These are phyloP conservation scores for Lathyrus aphaca DNA, from an alignment of 306 rosid species.

Conservation along the genomic window DNA sequence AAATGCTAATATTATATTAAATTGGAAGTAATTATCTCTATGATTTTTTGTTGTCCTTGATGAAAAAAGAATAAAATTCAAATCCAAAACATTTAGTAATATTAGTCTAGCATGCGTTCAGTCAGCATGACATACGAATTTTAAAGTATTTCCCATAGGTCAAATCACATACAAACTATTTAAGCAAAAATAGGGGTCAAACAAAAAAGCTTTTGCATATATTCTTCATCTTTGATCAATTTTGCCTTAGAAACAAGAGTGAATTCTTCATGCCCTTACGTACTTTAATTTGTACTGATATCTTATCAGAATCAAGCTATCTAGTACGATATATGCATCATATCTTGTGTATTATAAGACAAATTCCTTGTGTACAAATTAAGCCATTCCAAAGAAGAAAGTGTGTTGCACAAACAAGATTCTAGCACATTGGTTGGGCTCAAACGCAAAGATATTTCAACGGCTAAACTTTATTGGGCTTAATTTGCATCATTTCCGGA, in stretches of 20 bases:
- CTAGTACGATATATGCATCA: constrained; percentile 31
- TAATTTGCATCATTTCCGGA: constrained; percentile 11
- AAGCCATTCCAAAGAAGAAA: constrained; percentile 30
- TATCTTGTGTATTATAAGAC: constrained; percentile 31
- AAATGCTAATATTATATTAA: no score
- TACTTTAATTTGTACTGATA: constrained; percentile 36
- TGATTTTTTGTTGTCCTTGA: no score
- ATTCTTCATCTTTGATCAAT: no score
- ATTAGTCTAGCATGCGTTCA: no score
- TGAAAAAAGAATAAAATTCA: no score
- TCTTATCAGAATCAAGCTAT: constrained; percentile 40
- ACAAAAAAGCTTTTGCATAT: no score
- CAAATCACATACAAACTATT: no score
- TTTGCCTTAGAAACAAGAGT: background rate
- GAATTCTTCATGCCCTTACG: constrained; percentile 20
- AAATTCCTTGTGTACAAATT: constrained; percentile 37
- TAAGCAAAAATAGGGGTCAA: no score
- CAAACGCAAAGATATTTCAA: constrained; percentile 25
- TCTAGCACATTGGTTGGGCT: constrained; percentile 39
- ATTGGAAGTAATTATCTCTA: no score
- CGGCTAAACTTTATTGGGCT: constrained; percentile 22
- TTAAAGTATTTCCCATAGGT: no score
- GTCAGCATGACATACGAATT: no score
- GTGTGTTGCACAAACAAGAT: constrained; percentile 32
- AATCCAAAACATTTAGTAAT: no score